These are phyloP conservation scores for Artemisia princeps DNA, from an alignment of 140 eudicot species.

Conservation along the genomic window DNA sequence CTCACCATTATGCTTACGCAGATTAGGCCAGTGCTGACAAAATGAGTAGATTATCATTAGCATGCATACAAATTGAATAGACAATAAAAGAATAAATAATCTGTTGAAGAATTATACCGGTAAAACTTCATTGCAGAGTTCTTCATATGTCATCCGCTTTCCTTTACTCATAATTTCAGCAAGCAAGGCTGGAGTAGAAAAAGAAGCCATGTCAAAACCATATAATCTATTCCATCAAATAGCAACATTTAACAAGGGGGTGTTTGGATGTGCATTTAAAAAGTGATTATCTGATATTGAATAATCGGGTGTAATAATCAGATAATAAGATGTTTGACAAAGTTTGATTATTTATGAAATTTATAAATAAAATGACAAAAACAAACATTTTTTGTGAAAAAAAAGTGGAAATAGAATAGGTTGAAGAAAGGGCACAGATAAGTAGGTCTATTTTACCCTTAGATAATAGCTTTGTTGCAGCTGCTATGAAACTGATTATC, in stretches of 20 bases:
- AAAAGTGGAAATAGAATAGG: neutral
- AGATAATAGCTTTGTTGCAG: neutral
- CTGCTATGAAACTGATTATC: conserved; percentile 10
- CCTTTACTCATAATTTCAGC: conserved; percentile 93
- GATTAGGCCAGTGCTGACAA: conserved; percentile 80
- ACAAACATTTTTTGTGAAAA: neutral
- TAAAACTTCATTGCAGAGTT: conserved; percentile 59
- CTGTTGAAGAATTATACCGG: conserved; percentile 46
- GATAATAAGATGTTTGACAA: neutral
- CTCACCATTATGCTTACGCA: conserved; percentile 95
- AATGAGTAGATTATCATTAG: neutral
- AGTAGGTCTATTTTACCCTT: neutral
- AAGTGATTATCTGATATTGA: neutral
- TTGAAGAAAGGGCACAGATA: neutral
- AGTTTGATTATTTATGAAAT: neutral
- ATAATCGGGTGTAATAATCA: neutral
- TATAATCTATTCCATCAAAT: neutral
- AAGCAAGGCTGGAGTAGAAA: conserved; percentile 50
- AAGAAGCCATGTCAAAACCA: conserved; percentile 1
- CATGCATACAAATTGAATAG: neutral
- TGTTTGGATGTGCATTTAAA: neutral
- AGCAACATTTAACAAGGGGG: neutral
- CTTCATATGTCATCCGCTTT: conserved; percentile 78
- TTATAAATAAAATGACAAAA: neutral
- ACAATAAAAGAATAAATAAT: neutral